Evolutionary conservation across 805 yeast species (phyloP), one percentile per base, ranked within the genome.

Genomic region (Danielia reshetovae): DNA sequence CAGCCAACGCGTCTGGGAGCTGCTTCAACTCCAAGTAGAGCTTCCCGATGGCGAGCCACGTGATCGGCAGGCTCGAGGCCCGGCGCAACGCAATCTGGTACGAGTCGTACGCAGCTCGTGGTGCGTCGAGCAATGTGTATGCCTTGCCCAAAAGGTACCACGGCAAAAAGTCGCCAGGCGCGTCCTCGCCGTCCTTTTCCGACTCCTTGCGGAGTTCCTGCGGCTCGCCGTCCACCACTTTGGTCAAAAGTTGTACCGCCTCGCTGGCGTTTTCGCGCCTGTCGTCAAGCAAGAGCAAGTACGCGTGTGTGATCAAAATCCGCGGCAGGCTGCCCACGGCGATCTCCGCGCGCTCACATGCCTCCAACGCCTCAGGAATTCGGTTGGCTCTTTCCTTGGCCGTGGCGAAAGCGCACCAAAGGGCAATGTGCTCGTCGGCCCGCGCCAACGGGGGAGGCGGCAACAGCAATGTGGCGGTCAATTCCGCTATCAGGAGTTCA

Each of bases 41-140:
- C 9, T 75, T 68, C 3, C 85, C 88, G 18, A 79, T 77, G 0
- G 81, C 77, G 22, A 80, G 57, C 88, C 86, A 80, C 3, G 81
- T 73, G 32, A 77, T 59, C n/a, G 84, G 77, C 10, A 71, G 68
- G 11, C 60, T 55, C 13, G 77, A 70, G 0, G 78, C 76, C 28
- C 74, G 67, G 42, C 73, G 60, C 35, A 77, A 56, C 2, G 82
- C 76, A 29, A 70, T 59, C 47, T 78, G 81, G 38, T 72, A 68
- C 10, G 74, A 65, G 38, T 74, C 77, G 50, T 77, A 77, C 2
- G 82, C 77, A 24, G 65, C 60, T 26, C 74, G 55, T 18, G 75
- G 77, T 29, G 67, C 59, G 34, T 69, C 70, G 12, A 67, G 45
- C 18, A 68, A 40, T 5, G 74, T 58, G 44, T 75, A 70, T 0